Conservation (phyloP, 2,329 filamentous ascomycete genomes). For the Allantophomopsis cytisporea region DNA sequence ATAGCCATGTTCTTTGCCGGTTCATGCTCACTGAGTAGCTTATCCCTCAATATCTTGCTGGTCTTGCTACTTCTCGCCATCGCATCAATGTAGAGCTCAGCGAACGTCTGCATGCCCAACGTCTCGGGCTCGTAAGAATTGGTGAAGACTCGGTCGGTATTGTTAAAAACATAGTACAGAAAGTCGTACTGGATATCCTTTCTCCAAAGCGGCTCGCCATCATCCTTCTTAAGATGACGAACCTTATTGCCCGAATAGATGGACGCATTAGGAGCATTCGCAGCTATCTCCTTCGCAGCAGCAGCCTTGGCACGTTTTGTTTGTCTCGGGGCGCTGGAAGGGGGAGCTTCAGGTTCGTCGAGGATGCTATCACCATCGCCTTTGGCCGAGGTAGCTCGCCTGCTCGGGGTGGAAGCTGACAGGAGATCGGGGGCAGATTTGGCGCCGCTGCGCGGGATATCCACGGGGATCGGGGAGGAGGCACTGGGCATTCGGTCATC, state of each 20-base stretch:
- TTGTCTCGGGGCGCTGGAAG: constrained; percentile 3
- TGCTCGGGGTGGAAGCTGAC: constrained; percentile 1
- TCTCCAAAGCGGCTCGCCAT: constrained; percentile 76
- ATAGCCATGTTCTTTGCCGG: constrained; percentile 98
- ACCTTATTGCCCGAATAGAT: constrained; percentile 42
- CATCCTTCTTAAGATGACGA: constrained; percentile 75
- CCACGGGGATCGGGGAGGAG: constrained; percentile 14
- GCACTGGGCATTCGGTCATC: constrained; percentile 13
- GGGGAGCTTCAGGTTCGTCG: constrained; percentile 13
- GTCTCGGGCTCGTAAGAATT: constrained; percentile 64
- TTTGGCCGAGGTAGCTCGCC: constrained; percentile 8
- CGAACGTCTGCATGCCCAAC: constrained; percentile 62
- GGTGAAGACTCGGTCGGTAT: constrained; percentile 66
- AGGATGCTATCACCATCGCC: constrained; percentile 13
- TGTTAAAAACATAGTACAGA: constrained; percentile 65
- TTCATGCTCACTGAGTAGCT: constrained; percentile 80
- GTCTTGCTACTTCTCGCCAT: constrained; percentile 99
- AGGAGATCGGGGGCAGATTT: not conserved
- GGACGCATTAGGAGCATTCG: constrained; percentile 6
- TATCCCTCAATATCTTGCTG: constrained; percentile 95
- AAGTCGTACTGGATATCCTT: constrained; percentile 86
- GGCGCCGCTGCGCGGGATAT: constrained; percentile 13
- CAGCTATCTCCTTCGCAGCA: constrained; percentile 5
- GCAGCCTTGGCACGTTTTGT: constrained; percentile 12
- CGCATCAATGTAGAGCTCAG: constrained; percentile 94